A percentile compares a stretch with the other conserved stretches of the same genome.
Conservation (phyloP, 2,329 filamentous ascomycete species). For the Cladosporium sp. region DNA sequence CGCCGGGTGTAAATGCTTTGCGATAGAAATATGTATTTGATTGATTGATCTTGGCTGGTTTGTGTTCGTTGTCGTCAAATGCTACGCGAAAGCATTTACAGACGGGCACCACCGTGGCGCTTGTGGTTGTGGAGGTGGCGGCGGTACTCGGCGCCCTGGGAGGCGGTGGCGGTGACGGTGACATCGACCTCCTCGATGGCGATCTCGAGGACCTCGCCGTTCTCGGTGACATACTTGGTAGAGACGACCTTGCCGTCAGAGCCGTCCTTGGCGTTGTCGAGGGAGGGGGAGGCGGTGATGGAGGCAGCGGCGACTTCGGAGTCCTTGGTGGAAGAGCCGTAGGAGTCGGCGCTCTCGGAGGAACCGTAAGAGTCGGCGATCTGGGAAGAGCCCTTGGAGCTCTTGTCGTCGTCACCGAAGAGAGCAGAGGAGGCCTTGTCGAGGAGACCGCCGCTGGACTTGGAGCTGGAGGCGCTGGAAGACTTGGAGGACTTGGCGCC, state of each 20-base stretch:
- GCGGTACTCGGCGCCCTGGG: conserved; percentile 25
- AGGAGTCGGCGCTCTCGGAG: background rate
- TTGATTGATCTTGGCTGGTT: no score
- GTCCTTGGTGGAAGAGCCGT: conserved; percentile 10
- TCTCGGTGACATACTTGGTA: conserved; percentile 40
- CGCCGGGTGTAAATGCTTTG: conserved; percentile 11
- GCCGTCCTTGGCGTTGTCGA: conserved; percentile 13
- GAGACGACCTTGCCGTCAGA: conserved; percentile 27
- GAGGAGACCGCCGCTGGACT: conserved; percentile 1
- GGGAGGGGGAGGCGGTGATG: conserved; percentile 26
- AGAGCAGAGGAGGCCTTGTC: conserved; percentile 10
- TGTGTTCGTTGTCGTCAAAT: background rate
- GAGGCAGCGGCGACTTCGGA: conserved; percentile 18
- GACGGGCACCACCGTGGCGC: conserved; percentile 18
- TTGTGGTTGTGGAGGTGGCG: conserved; percentile 28
- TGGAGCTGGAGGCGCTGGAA: conserved; percentile 2
- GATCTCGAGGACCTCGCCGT: conserved; percentile 41
- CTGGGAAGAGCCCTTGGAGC: no score
- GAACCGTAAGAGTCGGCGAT: background rate
- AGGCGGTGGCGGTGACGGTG: conserved; percentile 35
- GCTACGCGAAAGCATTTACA: conserved; percentile 5
- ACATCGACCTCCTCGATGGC: conserved; percentile 41
- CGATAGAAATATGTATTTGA: background rate
- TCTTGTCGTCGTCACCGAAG: conserved; percentile 6
- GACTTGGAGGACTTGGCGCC: conserved; percentile 11